Evolutionary conservation across 2,329 filamentous ascomycete species (phyloP).

Genomic region (Rosellinia necatrix): DNA sequence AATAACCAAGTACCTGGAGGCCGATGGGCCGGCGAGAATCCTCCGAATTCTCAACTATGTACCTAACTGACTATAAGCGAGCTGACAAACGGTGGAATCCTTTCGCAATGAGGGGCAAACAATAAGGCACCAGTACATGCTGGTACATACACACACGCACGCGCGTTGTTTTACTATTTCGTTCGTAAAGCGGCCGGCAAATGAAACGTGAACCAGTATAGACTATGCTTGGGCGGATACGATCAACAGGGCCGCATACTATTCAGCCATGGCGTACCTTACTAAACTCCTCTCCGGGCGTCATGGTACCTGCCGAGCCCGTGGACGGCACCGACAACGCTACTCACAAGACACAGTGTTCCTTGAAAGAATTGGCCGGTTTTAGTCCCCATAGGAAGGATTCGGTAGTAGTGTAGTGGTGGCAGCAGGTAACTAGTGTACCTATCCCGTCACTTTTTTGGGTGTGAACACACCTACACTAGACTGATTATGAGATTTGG

Average conservation of each 20-base stretch:
- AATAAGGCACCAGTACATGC: slow-evolving; percentile 6
- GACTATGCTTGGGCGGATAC: background rate
- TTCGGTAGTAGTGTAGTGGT: slow-evolving; percentile 10
- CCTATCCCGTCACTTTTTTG: too few species aligned
- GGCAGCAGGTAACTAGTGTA: too few species aligned
- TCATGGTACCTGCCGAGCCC: background rate
- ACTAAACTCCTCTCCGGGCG: background rate
- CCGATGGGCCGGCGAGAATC: slow-evolving; percentile 10
- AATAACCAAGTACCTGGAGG: background rate
- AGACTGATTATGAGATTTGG: too few species aligned
- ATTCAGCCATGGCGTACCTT: slow-evolving; percentile 7
- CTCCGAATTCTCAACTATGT: slow-evolving; percentile 21
- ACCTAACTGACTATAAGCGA: too few species aligned
- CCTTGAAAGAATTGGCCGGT: too few species aligned
- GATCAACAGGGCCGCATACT: slow-evolving; percentile 11
- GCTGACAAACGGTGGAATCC: slow-evolving; percentile 12
- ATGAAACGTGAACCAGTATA: slow-evolving; percentile 8
- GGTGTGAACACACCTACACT: too few species aligned
- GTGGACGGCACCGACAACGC: background rate
- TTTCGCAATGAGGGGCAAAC: background rate
- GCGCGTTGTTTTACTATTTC: background rate
- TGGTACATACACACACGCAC: too few species aligned
- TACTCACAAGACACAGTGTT: too few species aligned
- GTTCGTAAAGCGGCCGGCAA: slow-evolving; percentile 26
- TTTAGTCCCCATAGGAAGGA: too few species aligned